Evolutionary conservation across 2,329 filamentous ascomycete genomes (phyloP).

Genomic region (Aspergillus sp.): DNA sequence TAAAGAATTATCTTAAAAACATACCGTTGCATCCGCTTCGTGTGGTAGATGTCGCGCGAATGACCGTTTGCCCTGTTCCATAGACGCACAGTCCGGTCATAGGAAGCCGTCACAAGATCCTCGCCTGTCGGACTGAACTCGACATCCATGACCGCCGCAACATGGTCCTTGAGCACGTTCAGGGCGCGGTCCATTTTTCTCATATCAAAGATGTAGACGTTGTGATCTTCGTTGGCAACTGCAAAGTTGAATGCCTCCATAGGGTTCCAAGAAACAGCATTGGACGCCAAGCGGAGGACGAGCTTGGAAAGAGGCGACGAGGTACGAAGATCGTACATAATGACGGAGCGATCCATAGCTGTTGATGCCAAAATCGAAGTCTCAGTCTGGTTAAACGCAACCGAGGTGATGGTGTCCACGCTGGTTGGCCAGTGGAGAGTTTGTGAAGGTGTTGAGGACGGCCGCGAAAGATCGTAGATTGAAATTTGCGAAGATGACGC

Average conservation of each 20-base stretch:
- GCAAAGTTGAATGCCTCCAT: constrained; percentile 97
- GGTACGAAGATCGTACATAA: constrained; percentile 88
- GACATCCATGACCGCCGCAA: constrained; percentile 89
- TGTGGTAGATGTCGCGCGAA: constrained; percentile 90
- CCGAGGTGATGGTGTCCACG: constrained; percentile 79
- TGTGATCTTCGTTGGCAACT: constrained; percentile 89
- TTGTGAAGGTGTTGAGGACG: constrained; percentile 68
- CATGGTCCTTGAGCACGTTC: constrained; percentile 85
- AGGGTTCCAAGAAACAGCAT: constrained; percentile 84
- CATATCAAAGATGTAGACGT: constrained; percentile 89
- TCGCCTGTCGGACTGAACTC: constrained; percentile 92
- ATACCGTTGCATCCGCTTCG: constrained; percentile 82
- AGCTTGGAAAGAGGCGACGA: constrained; percentile 73
- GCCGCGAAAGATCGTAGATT: constrained; percentile 78
- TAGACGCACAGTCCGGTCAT: constrained; percentile 78
- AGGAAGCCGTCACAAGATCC: constrained; percentile 82
- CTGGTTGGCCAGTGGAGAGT: constrained; percentile 79
- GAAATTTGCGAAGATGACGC: constrained; percentile 67
- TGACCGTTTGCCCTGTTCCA: constrained; percentile 76
- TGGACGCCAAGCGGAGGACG: constrained; percentile 71
- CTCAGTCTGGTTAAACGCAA: constrained; percentile 89
- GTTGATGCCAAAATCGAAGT: constrained; percentile 82
- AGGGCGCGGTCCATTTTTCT: constrained; percentile 78
- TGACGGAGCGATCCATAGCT: constrained; percentile 74
- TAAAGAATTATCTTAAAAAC: constrained; percentile 4